Percentiles rank a stretch among this genome's conserved stretches.
Evolutionary conservation across 2,329 filamentous ascomycete genomes (phyloP).

Genomic region (Ascochyta koolunga): DNA sequence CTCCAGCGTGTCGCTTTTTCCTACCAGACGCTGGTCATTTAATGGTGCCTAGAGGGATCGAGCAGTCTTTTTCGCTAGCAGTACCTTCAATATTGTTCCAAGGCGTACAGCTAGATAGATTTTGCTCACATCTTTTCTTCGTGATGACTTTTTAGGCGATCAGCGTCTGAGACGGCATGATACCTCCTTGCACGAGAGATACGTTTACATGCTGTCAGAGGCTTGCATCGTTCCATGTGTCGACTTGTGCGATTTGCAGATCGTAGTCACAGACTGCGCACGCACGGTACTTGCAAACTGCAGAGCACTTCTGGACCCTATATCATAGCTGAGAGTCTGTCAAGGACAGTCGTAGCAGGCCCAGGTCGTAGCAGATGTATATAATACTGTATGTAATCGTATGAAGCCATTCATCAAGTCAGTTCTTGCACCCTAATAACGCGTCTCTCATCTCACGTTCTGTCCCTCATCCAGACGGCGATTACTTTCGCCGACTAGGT

Average conservation of each 20-base stretch:
- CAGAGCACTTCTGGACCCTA: too few relatives aligned
- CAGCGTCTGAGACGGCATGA: too few relatives aligned
- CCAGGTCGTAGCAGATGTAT: too few relatives aligned
- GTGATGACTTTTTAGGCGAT: background rate
- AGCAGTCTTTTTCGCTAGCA: slow-evolving; percentile 98
- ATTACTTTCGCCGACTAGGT: slow-evolving; percentile 22
- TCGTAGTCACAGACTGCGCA: too few relatives aligned
- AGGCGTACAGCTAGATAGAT: slow-evolving; percentile 97
- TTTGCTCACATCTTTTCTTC: slow-evolving; percentile 72
- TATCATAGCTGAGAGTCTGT: too few relatives aligned
- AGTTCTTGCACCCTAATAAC: background rate
- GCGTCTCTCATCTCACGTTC: background rate
- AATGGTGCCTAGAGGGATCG: slow-evolving; percentile 80
- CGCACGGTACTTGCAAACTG: too few relatives aligned
- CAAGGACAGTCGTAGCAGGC: too few relatives aligned
- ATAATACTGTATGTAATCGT: too few relatives aligned
- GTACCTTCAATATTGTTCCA: slow-evolving; percentile 74
- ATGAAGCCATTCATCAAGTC: background rate
- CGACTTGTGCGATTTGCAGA: too few relatives aligned
- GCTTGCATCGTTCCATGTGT: too few relatives aligned
- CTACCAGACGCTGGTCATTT: slow-evolving; percentile 79
- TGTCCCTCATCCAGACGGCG: slow-evolving; percentile 6
- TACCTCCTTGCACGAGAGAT: too few relatives aligned
- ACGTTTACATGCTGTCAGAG: too few relatives aligned
- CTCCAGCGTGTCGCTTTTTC: slow-evolving; percentile 72